Evolutionary conservation across 257 asterid genomes (phyloP), one percentile per base, ranked within the genome.

Genomic region (Henckelia pumila): DNA sequence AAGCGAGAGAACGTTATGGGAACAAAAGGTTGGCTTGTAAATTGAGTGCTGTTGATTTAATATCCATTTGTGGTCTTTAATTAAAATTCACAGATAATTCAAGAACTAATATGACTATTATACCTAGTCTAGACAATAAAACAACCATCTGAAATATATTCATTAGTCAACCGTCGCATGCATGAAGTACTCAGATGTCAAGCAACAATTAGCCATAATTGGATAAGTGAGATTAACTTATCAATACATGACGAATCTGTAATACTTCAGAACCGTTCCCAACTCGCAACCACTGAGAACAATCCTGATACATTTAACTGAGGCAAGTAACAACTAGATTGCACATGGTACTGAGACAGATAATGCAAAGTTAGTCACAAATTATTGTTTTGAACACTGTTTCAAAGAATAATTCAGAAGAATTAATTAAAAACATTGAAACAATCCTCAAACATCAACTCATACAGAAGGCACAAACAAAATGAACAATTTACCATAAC

Each of bases 1-100:
- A 63, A 68, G 56, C 17, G 74, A 57, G 44, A 60, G 65, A 59
- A 60, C 44, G 58, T 40, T 6, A 40, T 13, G 29, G 23, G 37
- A 22, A 19, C 40, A 64, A 44, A 59, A 52, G n/a, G 47, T 71
- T 23, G 71, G 65, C 24, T 70, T 17, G 47, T 37, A 55, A 32
- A 49, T 64, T 25, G 2, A 25, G 49, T n/a, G 37, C 21, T 66
- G 50, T 33, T 8, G 21, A 62, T 32, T 32, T 32, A 32, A 32
- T 32, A 1, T 10, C 1, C 10, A 32, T 32, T 32, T 32, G 37
- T 35, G 16, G 8, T 35, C 44, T 35, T n/a, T n/a, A n/a, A n/a
- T n/a, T n/a, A n/a, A n/a, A 3, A 35, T 35, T 35, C 47, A 40
- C 50, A 13, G 50, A 40, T 40, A 40, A 40, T 40, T 40, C 50